Percentiles rank a stretch among this genome's conserved stretches.
phyloP scores from a whole-genome alignment of 1,139 yeast genomes.

The Candida sp. region DNA sequence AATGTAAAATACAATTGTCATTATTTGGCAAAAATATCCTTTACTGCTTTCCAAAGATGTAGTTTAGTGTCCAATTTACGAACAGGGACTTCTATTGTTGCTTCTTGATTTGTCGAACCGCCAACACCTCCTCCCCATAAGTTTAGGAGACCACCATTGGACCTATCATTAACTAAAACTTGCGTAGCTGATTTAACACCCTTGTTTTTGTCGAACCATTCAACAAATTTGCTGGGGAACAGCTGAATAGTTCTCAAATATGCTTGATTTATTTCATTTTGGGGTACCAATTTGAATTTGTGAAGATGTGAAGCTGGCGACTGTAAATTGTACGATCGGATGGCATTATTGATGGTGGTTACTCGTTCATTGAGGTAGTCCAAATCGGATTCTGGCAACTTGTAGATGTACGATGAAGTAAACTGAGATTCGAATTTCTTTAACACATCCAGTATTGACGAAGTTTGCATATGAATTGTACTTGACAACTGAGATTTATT shows the following conservation, averaged over 20 bases:
- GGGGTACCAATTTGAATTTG: conserved; percentile 54
- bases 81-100: conserved; percentile 8
- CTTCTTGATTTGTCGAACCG: conserved; percentile 7
- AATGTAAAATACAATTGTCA: neutral
- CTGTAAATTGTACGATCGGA: conserved; percentile 75
- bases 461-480: conserved; percentile 9
- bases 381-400: conserved; percentile 9
- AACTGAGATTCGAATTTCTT: conserved; percentile 7
- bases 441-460: conserved; percentile 10
- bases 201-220: conserved; percentile 19
- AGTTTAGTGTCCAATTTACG: conserved; percentile 19
- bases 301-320: conserved; percentile 72
- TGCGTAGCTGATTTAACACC: conserved; percentile 3
- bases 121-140: conserved; percentile 8
- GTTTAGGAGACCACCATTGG: conserved; percentile 6
- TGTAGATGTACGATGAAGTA: neutral
- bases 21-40: conserved; percentile 20
- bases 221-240: conserved; percentile 10
- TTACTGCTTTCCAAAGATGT: conserved; percentile 32
- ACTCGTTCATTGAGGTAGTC: conserved; percentile 43
- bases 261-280: conserved; percentile 44
- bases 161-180: conserved; percentile 2
- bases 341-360: conserved; percentile 49
- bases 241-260: conserved; percentile 11
- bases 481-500: conserved; percentile 16